These are phyloP conservation scores for Lecanicillium sp. DNA, from an alignment of 2,329 filamentous ascomycete species.

Conservation along the genomic window DNA sequence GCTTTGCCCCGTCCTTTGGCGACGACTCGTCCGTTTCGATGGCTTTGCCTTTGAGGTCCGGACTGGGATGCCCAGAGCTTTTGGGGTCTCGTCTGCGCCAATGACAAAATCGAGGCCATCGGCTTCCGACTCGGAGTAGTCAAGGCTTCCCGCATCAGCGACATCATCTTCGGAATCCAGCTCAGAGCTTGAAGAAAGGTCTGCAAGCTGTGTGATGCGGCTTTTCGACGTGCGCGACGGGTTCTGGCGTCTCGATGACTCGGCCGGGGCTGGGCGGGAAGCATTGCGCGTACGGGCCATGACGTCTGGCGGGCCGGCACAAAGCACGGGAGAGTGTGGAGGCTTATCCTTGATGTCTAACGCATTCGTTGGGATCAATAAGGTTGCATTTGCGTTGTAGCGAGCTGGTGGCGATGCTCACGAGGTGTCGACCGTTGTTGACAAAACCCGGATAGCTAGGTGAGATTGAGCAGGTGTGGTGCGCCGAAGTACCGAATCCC, in stretches of 20 bases:
- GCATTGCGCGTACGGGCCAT: conserved; percentile 11
- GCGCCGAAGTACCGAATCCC: too few relatives aligned
- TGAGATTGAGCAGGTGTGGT: not conserved
- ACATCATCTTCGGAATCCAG: not conserved
- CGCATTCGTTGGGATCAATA: too few relatives aligned
- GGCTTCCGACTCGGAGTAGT: conserved; percentile 4
- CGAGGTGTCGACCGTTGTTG: not conserved
- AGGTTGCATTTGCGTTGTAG: too few relatives aligned
- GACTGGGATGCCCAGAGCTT: not conserved
- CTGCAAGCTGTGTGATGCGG: conserved; percentile 6
- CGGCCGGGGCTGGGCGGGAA: not conserved
- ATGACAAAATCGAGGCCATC: not conserved
- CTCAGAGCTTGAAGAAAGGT: conserved; percentile 7
- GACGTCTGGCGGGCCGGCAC: not conserved
- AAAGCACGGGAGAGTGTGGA: too few relatives aligned
- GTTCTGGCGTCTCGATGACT: conserved; percentile 2
- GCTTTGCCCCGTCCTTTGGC: not conserved
- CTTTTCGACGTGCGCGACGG: conserved; percentile 5
- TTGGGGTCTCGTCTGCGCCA: not conserved
- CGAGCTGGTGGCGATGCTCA: not conserved
- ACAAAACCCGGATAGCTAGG: not conserved
- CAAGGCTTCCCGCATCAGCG: not conserved
- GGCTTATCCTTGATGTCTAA: too few relatives aligned
- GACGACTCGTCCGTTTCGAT: not conserved
- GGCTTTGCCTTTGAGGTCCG: not conserved